Conservation (phyloP, 1,284 basidiomycete genomes). For the Afroboletus lepidellus region DNA sequence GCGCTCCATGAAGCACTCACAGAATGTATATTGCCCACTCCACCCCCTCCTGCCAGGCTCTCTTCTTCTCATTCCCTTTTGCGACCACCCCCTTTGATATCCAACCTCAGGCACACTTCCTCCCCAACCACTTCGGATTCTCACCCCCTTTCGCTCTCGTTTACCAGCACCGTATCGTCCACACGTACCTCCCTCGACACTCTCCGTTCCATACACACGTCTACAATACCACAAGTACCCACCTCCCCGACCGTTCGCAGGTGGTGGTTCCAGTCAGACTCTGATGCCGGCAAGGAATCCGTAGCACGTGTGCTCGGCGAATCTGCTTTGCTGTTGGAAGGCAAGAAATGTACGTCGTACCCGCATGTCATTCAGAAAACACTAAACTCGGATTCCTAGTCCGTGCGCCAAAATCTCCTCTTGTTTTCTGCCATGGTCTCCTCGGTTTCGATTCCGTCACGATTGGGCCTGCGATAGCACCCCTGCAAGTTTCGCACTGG, state of each 20-base stretch:
- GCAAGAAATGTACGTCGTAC: constrained; percentile 62
- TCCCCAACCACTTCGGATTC: constrained; percentile 41
- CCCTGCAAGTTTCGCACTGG: constrained; percentile 90
- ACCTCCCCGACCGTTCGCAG: constrained; percentile 32
- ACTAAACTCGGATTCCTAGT: constrained; percentile 42
- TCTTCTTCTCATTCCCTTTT: constrained; percentile 37
- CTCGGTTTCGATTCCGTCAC: constrained; percentile 83
- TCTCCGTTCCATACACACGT: constrained; percentile 54
- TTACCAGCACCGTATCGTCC: constrained; percentile 32
- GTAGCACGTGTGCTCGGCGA: constrained; percentile 51
- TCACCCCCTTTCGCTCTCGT: constrained; percentile 36
- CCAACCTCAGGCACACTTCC: constrained; percentile 58
- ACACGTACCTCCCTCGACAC: constrained; percentile 58
- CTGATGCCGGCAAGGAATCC: constrained; percentile 40
- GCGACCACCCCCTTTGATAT: constrained; percentile 60
- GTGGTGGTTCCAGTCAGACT: constrained; percentile 55
- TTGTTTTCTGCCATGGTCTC: constrained; percentile 93
- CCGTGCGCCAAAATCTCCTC: constrained; percentile 73
- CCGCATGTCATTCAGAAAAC: constrained; percentile 3
- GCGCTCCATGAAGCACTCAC: constrained; percentile 41
- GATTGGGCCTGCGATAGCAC: constrained; percentile 70
- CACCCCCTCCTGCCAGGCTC: constrained; percentile 49
- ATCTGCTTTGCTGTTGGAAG: constrained; percentile 55
- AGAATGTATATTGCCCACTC: constrained; percentile 40
- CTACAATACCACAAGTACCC: constrained; percentile 18